A percentile compares a stretch with the other conserved stretches of the same genome.
These are phyloP conservation scores for Aleurites moluccanus DNA, from an alignment of 441 rosid species.

Conservation along the genomic window DNA sequence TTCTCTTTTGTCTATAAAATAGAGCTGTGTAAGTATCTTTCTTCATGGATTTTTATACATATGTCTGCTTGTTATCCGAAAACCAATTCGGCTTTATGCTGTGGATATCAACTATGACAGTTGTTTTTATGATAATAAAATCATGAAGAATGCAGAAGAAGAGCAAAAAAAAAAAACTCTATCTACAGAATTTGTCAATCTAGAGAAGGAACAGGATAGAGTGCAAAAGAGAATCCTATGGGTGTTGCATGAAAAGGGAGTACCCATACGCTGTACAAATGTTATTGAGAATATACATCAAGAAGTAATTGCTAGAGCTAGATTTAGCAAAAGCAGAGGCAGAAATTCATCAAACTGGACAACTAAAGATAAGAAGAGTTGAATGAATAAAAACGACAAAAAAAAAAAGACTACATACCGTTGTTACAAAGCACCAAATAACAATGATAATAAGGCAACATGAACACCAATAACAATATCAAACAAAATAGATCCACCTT, in stretches of 20 bases:
- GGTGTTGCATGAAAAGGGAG: background rate
- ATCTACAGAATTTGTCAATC: background rate
- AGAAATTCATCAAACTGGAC: background rate
- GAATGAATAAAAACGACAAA: conserved; percentile 8
- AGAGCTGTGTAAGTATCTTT: background rate
- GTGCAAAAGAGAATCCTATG: background rate
- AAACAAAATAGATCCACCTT: conserved; percentile 93
- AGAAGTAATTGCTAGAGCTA: background rate
- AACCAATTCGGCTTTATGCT: background rate
- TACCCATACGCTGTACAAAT: background rate
- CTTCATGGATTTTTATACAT: background rate
- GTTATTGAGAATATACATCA: background rate
- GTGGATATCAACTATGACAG: background rate
- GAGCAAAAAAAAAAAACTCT: conserved; percentile 5
- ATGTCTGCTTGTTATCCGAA: background rate
- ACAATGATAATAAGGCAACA: conserved; percentile 97
- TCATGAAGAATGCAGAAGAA: background rate
- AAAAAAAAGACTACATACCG: conserved; percentile 48
- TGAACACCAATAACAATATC: conserved; percentile 85
- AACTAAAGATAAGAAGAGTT: background rate
- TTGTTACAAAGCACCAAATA: conserved; percentile 93
- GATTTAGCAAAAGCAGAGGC: background rate
- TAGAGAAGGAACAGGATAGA: background rate
- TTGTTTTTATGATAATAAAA: background rate
- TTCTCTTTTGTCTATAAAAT: background rate